A percentile compares a stretch with the other conserved stretches of the same genome.
phyloP scores from a whole-genome alignment of 2,329 filamentous ascomycete species.

The Clarireedia monteithiana region DNA sequence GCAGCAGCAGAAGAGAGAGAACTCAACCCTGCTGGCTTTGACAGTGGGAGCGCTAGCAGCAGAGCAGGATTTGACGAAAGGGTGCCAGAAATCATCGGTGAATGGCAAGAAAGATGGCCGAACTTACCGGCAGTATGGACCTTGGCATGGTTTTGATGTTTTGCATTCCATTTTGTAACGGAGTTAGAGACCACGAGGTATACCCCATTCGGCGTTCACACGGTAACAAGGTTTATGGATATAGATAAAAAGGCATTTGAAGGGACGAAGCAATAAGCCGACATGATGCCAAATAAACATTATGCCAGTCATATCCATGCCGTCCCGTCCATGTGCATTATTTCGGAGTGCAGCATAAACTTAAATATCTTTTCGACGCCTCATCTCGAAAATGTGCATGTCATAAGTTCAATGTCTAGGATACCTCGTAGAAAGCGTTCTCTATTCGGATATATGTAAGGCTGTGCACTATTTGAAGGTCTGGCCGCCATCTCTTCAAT shows the following conservation, averaged over 20 bases:
- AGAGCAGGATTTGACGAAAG: slow-evolving; percentile 80
- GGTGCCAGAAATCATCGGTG: slow-evolving; percentile 83
- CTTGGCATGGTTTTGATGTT: slow-evolving; percentile 75
- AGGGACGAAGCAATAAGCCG: neutral
- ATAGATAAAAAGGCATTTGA: neutral
- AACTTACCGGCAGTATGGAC: slow-evolving; percentile 90
- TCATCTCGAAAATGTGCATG: too few relatives aligned
- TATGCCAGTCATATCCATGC: too few relatives aligned
- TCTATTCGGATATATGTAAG: neutral
- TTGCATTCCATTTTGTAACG: neutral
- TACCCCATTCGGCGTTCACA: slow-evolving; percentile 8
- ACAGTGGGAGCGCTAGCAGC: slow-evolving; percentile 57
- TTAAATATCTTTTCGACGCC: too few relatives aligned
- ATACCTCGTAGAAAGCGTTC: too few relatives aligned
- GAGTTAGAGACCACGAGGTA: slow-evolving; percentile 5
- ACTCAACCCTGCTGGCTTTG: slow-evolving; percentile 54
- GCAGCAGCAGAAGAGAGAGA: slow-evolving; percentile 72
- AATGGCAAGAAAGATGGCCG: slow-evolving; percentile 94
- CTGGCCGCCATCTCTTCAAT: neutral
- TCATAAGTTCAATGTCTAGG: too few relatives aligned
- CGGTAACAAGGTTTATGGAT: neutral
- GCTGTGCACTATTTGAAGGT: neutral
- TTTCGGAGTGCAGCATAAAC: too few relatives aligned
- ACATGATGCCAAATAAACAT: too few relatives aligned
- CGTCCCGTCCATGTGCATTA: too few relatives aligned